phyloP scores from a whole-genome alignment of 768 basidiomycete species.

The Rhizopogon sp. region DNA sequence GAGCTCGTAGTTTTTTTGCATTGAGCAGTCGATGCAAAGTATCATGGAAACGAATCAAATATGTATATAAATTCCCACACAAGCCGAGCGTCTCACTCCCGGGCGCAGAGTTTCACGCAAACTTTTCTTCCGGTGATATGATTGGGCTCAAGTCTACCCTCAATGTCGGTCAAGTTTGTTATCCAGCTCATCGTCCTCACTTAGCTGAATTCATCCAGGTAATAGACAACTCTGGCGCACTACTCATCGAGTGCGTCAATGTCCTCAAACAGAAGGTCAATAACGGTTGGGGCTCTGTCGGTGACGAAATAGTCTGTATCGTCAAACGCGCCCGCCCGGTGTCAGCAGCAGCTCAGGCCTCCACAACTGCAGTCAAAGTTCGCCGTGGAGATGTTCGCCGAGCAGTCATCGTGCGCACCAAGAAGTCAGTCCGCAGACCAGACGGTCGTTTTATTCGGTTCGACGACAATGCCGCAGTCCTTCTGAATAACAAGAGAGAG shows the following conservation, averaged over 20 bases:
- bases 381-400: slow-evolving; percentile 91
- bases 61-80: background rate
- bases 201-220: slow-evolving; percentile 44
- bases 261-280: slow-evolving; percentile 94
- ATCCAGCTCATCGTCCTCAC: background rate
- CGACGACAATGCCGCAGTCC: slow-evolving; percentile 94
- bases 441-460: slow-evolving; percentile 88
- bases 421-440: slow-evolving; percentile 76
- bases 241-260: slow-evolving; percentile 94
- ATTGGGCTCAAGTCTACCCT: slow-evolving; percentile 93
- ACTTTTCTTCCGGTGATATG: slow-evolving; percentile 41
- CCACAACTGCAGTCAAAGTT: slow-evolving; percentile 83
- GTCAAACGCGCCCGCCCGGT: slow-evolving; percentile 88
- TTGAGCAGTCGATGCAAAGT: too few species aligned
- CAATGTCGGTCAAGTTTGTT: slow-evolving; percentile 49
- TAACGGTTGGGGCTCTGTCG: slow-evolving; percentile 88
- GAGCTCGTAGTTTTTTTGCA: too few species aligned
- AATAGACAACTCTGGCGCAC: slow-evolving; percentile 96
- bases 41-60: background rate
- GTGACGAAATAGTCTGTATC: slow-evolving; percentile 95
- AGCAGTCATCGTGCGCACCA: slow-evolving; percentile 93
- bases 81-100: background rate
- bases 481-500: slow-evolving; percentile 93
- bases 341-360: slow-evolving; percentile 56
- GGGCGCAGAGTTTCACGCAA: background rate